These are phyloP conservation scores for Pestalotiopsis fici DNA, from an alignment of 2,329 filamentous ascomycete genomes.

Conservation along the genomic window DNA sequence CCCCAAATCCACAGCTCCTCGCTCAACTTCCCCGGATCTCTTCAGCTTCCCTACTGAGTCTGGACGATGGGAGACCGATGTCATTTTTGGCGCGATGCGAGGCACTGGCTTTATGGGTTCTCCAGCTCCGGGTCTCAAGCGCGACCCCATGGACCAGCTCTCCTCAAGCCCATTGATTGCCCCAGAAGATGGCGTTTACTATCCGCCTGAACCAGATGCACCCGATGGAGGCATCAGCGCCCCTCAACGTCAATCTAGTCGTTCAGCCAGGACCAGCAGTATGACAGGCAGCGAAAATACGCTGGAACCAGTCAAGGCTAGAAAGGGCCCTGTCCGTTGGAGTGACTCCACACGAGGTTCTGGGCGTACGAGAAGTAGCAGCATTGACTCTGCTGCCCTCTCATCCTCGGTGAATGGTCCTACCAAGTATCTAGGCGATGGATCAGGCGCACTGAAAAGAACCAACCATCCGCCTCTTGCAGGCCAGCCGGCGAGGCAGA, in stretches of 20 bases:
- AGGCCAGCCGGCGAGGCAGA: conserved; percentile 42
- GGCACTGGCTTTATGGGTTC: conserved; percentile 33
- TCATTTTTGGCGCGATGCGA: conserved; percentile 45
- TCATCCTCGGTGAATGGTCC: conserved; percentile 14
- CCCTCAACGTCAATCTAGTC: conserved; percentile 54
- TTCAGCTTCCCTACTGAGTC: conserved; percentile 51
- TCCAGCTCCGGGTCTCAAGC: conserved; percentile 30
- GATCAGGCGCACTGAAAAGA: conserved; percentile 29
- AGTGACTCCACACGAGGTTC: conserved; percentile 14
- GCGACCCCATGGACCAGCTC: conserved; percentile 48
- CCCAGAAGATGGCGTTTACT: conserved; percentile 35
- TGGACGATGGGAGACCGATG: conserved; percentile 47
- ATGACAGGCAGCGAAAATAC: conserved; percentile 21
- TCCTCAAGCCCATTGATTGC: conserved; percentile 40
- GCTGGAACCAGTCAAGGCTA: conserved; percentile 17
- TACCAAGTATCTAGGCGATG: conserved; percentile 19
- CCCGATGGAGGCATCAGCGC: conserved; percentile 41
- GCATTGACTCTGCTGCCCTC: conserved; percentile 25
- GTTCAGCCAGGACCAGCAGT: conserved; percentile 47
- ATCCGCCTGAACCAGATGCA: conserved; percentile 24
- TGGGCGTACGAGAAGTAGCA: conserved; percentile 27
- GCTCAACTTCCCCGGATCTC: conserved; percentile 49
- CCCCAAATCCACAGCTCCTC: conserved; percentile 18
- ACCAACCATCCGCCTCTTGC: conserved; percentile 52
- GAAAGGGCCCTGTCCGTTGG: conserved; percentile 20